Conservation (phyloP, 1,284 basidiomycete genomes). For the Trichosporon sp. region DNA sequence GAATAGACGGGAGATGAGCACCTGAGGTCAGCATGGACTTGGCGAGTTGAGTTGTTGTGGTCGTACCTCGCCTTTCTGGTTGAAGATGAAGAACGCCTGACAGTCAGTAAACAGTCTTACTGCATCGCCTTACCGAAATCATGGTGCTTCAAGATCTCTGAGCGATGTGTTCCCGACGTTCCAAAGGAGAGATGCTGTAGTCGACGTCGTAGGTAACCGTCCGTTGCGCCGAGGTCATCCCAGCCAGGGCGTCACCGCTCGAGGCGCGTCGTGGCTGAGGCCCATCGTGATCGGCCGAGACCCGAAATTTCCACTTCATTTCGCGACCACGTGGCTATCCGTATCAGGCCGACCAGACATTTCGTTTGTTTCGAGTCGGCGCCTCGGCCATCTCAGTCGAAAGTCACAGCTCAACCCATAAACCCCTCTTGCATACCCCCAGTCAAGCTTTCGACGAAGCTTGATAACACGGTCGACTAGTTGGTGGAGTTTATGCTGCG, state of each 20-base stretch:
- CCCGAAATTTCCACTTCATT: not conserved
- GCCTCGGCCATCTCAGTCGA: not conserved
- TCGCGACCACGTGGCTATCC: not conserved
- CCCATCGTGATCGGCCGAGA: not conserved
- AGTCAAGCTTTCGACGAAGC: not conserved
- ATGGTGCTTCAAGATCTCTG: conserved; percentile 20
- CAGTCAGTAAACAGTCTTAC: not conserved
- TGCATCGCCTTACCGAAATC: conserved; percentile 36
- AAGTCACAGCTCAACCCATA: not conserved
- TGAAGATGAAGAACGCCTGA: conserved; percentile 96
- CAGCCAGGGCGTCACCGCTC: not conserved
- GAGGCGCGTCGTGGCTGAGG: conserved; percentile 3
- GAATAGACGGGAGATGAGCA: conserved; percentile 88
- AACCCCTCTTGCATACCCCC: not conserved
- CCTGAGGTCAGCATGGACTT: conserved; percentile 53
- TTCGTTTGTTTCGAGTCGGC: conserved; percentile 8
- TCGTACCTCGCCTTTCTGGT: conserved; percentile 89
- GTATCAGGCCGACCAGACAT: conserved; percentile 2
- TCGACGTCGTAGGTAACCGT: not conserved
- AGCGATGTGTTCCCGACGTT: not conserved
- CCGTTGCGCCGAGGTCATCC: not conserved
- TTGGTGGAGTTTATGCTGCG: conserved; percentile 22
- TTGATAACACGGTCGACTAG: not conserved
- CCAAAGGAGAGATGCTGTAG: not conserved
- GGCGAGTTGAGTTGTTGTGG: not conserved